Conservation (phyloP, 768 basidiomycete genomes). For the Suillus hirtellus region DNA sequence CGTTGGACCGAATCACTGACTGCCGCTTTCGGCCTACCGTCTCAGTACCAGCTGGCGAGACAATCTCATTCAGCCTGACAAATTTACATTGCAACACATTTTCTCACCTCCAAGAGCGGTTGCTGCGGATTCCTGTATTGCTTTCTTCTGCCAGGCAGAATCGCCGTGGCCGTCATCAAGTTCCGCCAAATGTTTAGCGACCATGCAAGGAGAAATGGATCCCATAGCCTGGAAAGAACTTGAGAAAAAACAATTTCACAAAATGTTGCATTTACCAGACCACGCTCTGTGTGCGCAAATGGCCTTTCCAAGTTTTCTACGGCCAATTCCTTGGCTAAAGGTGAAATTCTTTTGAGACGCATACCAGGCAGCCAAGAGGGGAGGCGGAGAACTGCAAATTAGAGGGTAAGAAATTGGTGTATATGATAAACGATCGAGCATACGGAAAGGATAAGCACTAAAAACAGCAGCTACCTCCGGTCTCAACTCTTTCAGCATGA, state of each 20-base stretch:
- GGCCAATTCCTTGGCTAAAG: background rate
- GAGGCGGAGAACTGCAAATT: slow-evolving; percentile 9
- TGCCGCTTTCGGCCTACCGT: slow-evolving; percentile 1
- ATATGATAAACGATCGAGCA: slow-evolving; percentile 17
- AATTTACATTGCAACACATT: background rate
- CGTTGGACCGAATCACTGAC: background rate
- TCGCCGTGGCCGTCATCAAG: background rate
- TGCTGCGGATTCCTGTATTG: slow-evolving; percentile 10
- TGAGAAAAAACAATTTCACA: background rate
- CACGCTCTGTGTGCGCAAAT: slow-evolving; percentile 7
- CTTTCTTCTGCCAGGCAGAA: background rate
- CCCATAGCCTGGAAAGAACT: slow-evolving; percentile 22
- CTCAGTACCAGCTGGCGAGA: slow-evolving; percentile 7
- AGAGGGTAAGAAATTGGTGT: slow-evolving; percentile 4
- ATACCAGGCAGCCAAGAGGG: slow-evolving; percentile 18
- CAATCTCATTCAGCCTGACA: background rate
- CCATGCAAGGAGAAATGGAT: slow-evolving; percentile 16
- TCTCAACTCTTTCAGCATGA: slow-evolving; percentile 4
- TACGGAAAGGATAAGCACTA: slow-evolving; percentile 12
- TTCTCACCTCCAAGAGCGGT: slow-evolving; percentile 10
- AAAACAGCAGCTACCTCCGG: slow-evolving; percentile 10
- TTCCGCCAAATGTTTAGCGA: slow-evolving; percentile 9
- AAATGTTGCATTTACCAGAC: slow-evolving; percentile 5
- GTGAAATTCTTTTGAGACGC: slow-evolving; percentile 9
- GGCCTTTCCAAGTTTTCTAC: slow-evolving; percentile 10